phyloP scores from a whole-genome alignment of 345 rosid genomes.

The Aquilaria malaccensis region DNA sequence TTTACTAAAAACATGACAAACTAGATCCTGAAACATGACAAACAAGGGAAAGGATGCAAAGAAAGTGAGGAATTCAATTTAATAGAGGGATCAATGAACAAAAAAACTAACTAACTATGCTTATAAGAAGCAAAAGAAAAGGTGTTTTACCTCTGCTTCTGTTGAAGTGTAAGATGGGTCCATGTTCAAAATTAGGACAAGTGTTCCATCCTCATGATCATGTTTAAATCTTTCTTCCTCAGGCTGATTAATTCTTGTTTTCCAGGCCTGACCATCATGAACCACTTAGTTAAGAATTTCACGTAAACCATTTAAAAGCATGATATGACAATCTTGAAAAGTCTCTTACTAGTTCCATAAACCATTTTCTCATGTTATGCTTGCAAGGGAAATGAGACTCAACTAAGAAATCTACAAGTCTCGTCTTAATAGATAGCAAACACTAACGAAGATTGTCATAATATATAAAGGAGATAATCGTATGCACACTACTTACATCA shows the following conservation, averaged over 20 bases:
- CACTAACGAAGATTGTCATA: no score
- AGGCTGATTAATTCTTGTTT: slow-evolving; percentile 28
- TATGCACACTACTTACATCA: slow-evolving; percentile 48
- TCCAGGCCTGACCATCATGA: no score
- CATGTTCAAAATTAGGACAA: slow-evolving; percentile 70
- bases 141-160: slow-evolving; percentile 57
- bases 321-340: slow-evolving; percentile 1
- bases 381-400: slow-evolving; percentile 9
- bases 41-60: neutral
- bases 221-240: slow-evolving; percentile 60
- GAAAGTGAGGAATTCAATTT: neutral
- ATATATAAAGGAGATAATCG: neutral
- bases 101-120: neutral
- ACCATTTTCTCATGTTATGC: slow-evolving; percentile 83
- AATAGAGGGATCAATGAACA: neutral
- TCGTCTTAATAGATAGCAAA: no score
- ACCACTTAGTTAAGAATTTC: no score
- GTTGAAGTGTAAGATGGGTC: slow-evolving; percentile 55
- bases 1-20: slow-evolving; percentile 53
- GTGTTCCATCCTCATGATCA: slow-evolving; percentile 43
- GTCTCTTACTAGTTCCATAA: slow-evolving; percentile 58
- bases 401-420: no score
- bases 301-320: neutral
- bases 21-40: slow-evolving; percentile 44
- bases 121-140: neutral